Evolutionary conservation across 208 protist genomes (phyloP).

Genomic region (Naegleria lovaniensis): DNA sequence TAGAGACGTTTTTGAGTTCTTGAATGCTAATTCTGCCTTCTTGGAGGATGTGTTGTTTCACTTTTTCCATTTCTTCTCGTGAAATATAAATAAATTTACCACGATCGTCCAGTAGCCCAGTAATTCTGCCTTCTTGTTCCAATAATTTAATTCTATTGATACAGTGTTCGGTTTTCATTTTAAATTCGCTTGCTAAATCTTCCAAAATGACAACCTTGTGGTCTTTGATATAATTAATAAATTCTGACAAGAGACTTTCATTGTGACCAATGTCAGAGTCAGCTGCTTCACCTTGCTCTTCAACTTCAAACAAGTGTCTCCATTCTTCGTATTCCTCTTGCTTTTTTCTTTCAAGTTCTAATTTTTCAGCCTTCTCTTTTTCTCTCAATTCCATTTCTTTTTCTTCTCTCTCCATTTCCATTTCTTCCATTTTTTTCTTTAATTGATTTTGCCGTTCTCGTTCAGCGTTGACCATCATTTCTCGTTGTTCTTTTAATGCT

Average conservation of each 20-base stretch:
- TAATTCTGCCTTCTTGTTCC: conserved; percentile 1
- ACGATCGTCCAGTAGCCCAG: conserved; percentile 33
- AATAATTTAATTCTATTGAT: conserved; percentile 25
- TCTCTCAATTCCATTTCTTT: neutral
- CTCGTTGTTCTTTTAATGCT: neutral
- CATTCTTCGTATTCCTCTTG: conserved; percentile 22
- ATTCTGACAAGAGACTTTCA: neutral
- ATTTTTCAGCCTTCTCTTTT: conserved; percentile 16
- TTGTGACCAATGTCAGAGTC: neutral
- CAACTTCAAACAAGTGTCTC: conserved; percentile 13
- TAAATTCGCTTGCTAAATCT: conserved; percentile 26
- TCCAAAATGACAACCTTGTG: conserved; percentile 29
- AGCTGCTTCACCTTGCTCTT: conserved; percentile 23
- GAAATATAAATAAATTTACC: conserved; percentile 38
- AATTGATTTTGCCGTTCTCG: neutral
- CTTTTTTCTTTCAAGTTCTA: conserved; percentile 23
- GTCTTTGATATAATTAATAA: neutral
- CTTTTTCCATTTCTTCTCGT: conserved; percentile 18
- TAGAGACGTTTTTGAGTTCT: neutral
- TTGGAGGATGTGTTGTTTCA: neutral
- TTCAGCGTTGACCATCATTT: neutral
- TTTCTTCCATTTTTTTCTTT: neutral
- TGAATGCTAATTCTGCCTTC: conserved; percentile 24
- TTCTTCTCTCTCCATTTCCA: neutral
- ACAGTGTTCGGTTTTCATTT: conserved; percentile 24